Evolutionary conservation across 805 yeast species (phyloP), one percentile per base, ranked within the genome.

Genomic region (Candida khao-thaluensis): DNA sequence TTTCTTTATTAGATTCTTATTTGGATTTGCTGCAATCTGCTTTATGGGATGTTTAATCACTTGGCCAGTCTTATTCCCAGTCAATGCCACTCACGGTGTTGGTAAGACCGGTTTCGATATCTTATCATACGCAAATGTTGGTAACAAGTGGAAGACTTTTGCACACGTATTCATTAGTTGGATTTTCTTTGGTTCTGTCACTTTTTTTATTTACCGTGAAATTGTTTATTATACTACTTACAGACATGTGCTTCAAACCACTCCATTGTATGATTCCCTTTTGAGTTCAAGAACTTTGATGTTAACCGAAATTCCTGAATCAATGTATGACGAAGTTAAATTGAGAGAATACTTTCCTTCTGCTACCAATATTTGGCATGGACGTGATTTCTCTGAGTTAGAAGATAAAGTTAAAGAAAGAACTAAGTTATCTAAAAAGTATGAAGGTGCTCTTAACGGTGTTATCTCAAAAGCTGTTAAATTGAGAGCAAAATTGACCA

Each of bases 151-250:
- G 68, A 71, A 85, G 59, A 74, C 71, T 39, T 81, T 76, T 58
- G 93, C 91, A 6, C 89, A 85, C 51, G 81, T 82, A 5, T 85
- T 85, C 54, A 54, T 82, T 39, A 81, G 89, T 14, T 85, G 93
- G 93, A 47, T 77, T 20, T 79, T 74, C 53, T 85, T 82, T 56
- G 89, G 87, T 5, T 42, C 72, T n/a, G 70, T 81, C 26, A 63
- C 82, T 22, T 84, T 74, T 57, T 68, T 79, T 41, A 78, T 85
- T 43, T 85, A 83, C 70, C 77, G 82, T 53, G 95, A 85, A 62
- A 64, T 85, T 66, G 77, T 79, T 16, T 82, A 76, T 61, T 85
- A 85, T 58, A 71, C 77, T 21, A 72, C 85, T 7, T 77, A 82
- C 50, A 79, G 89, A 69, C 93, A 85, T 48, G 82, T 82, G 17